These are phyloP conservation scores for Volutella citrinella DNA, from an alignment of 2,329 filamentous ascomycete genomes.

Conservation along the genomic window DNA sequence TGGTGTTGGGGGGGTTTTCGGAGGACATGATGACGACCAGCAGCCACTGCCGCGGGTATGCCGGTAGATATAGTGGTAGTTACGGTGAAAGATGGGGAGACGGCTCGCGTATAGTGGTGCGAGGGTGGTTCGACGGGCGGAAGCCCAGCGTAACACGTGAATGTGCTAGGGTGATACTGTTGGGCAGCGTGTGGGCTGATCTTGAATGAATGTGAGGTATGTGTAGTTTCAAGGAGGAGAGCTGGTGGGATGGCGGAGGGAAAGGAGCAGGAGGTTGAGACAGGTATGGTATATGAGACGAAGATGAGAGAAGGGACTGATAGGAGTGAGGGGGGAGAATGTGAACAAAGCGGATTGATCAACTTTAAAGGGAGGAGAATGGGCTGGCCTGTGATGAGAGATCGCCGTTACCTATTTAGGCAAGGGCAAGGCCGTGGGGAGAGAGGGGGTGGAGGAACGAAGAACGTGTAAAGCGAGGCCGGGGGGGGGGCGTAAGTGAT, in stretches of 20 bases:
- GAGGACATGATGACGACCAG: slow-evolving; percentile 29
- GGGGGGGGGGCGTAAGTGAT: slow-evolving; percentile 6
- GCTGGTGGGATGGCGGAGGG: slow-evolving; percentile 4
- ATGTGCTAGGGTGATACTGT: slow-evolving; percentile 18
- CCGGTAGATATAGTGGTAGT: slow-evolving; percentile 24
- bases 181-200: slow-evolving; percentile 19
- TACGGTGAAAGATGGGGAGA: slow-evolving; percentile 23
- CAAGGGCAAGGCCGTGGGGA: slow-evolving; percentile 12
- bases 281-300: slow-evolving; percentile 12
- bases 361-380: slow-evolving; percentile 27
- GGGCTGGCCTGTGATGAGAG: slow-evolving; percentile 20
- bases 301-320: slow-evolving; percentile 5
- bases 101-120: slow-evolving; percentile 17
- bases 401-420: slow-evolving; percentile 26
- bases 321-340: slow-evolving; percentile 9
- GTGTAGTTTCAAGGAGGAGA: neutral
- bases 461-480: slow-evolving; percentile 18
- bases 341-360: slow-evolving; percentile 12
- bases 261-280: slow-evolving; percentile 9
- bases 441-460: slow-evolving; percentile 8
- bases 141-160: slow-evolving; percentile 23
- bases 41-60: slow-evolving; percentile 16
- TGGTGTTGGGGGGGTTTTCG: slow-evolving; percentile 27
- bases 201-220: slow-evolving; percentile 2
- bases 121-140: slow-evolving; percentile 26